Conservation (phyloP, 805 yeast genomes). For the Jamesozyma piceae region DNA sequence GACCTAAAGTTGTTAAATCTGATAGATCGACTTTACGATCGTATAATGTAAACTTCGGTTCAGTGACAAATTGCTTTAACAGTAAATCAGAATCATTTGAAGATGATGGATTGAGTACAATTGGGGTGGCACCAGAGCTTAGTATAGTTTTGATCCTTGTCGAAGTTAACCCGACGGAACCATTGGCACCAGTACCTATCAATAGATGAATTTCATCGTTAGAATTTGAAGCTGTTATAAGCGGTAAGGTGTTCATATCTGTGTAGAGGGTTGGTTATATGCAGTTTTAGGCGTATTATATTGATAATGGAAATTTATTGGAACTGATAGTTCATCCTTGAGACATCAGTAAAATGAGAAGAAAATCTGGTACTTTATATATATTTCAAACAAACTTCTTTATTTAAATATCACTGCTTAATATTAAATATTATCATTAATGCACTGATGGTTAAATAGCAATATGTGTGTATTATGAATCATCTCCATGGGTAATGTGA, state of each 20-base stretch:
- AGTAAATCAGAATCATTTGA: slow-evolving; percentile 17
- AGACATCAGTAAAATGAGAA: too few species aligned
- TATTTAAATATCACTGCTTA: too few species aligned
- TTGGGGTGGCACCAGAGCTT: slow-evolving; percentile 48
- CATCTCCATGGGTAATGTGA: too few species aligned
- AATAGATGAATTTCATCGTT: slow-evolving; percentile 47
- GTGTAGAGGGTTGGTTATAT: too few species aligned
- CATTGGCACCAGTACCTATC: slow-evolving; percentile 35
- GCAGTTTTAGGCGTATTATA: too few species aligned
- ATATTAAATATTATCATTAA: too few species aligned
- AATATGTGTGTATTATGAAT: too few species aligned
- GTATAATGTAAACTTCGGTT: slow-evolving; percentile 23
- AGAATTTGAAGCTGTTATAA: slow-evolving; percentile 39
- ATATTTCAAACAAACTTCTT: too few species aligned
- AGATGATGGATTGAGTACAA: slow-evolving; percentile 35
- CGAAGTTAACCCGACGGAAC: slow-evolving; percentile 18
- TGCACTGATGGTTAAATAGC: too few species aligned
- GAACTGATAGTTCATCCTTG: too few species aligned
- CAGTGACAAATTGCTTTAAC: slow-evolving; percentile 15
- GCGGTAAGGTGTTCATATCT: slow-evolving; percentile 13
- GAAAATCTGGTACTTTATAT: too few species aligned
- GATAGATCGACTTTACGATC: slow-evolving; percentile 30
- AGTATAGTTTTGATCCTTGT: slow-evolving; percentile 40
- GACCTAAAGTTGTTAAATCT: slow-evolving; percentile 50
- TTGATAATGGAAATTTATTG: too few species aligned